Evolutionary conservation across 2,329 filamentous ascomycete genomes (phyloP), one percentile per base, ranked within the genome.

Genomic region (Helicocarpus griseus): DNA sequence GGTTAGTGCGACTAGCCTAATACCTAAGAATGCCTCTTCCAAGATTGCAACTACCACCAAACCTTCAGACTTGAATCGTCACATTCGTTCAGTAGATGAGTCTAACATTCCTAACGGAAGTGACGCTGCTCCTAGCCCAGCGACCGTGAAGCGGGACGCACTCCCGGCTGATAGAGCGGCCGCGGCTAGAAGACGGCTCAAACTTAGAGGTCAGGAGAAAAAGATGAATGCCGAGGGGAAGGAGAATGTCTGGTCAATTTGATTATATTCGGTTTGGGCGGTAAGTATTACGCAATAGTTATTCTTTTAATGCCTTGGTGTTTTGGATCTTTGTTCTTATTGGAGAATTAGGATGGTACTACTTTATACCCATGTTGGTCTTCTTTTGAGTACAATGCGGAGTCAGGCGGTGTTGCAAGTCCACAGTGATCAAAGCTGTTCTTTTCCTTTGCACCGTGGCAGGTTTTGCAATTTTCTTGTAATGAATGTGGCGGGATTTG

Each of bases 161-260:
- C 53, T 68, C 9, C 56, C 65, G 4, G 52, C 65, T 2, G 68
- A 71, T 28, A 62, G 68, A 21, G 48, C 61, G 49, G 58, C 66
- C 2, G 64, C 64, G 8, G 67, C 68, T 3, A 60, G 65, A 51
- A 65, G 63, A n/a, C 60, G 68, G 35, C 58, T 70, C 11, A 64
- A 62, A 43, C 62, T 61, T 39, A 65, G 62, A 53, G 57, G 59
- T 41, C 57, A 62, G 26, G 47, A 29, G 59, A 55, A 53, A 57
- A 58, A 33, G 19, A 17, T 19, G 2, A 48, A 50, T 19, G 44
- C 43, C 26, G 58, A 60, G n/a, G 67, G 63, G 24, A 68, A 67
- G 52, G 67, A 69, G 52, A 68, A 65, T 56, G 50, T 61, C 3
- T 56, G 52, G 39, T 41, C 59, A 6, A 46, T 50, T 54, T 39